Evolutionary conservation across 225 moss, liverwort and hornwort genomes (phyloP).

Genomic region (Polytrichum commune): DNA sequence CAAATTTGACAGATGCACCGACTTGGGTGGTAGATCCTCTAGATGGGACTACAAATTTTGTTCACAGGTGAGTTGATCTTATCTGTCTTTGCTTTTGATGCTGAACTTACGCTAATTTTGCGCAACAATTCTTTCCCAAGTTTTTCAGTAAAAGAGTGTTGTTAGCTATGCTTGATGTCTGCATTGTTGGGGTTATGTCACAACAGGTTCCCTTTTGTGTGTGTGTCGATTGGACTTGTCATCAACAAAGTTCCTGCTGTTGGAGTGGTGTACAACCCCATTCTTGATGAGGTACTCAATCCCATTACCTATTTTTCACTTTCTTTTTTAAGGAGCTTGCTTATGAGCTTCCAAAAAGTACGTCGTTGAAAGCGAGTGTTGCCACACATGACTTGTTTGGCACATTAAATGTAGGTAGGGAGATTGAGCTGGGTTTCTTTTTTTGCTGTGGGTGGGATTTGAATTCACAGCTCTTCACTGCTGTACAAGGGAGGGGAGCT

Average conservation of each 20-base stretch:
- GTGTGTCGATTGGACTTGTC: conserved; percentile 86
- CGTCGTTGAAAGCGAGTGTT: background rate
- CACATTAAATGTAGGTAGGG: conserved; percentile 1
- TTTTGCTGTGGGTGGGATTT: conserved; percentile 13
- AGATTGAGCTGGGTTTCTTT: conserved; percentile 12
- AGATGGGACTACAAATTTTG: conserved; percentile 97
- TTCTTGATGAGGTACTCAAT: conserved; percentile 65
- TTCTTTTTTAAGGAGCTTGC: background rate
- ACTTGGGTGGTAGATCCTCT: conserved; percentile 98
- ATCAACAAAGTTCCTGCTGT: conserved; percentile 74
- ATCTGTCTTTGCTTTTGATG: too few relatives aligned
- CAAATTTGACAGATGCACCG: conserved; percentile 67
- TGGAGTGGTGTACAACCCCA: conserved; percentile 88
- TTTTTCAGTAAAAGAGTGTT: too few relatives aligned
- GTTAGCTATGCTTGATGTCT: too few relatives aligned
- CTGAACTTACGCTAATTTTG: too few relatives aligned
- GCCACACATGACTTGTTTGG: background rate
- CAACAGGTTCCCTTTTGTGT: conserved; percentile 84
- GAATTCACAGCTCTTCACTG: conserved; percentile 71
- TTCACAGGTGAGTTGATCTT: conserved; percentile 45
- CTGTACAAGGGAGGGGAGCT: conserved; percentile 73
- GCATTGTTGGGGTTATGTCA: too few relatives aligned
- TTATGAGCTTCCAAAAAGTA: background rate
- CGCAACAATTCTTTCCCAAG: too few relatives aligned
- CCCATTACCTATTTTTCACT: background rate